These are phyloP conservation scores for Bruguiera hainesii DNA, from an alignment of 441 rosid species.

Conservation along the genomic window DNA sequence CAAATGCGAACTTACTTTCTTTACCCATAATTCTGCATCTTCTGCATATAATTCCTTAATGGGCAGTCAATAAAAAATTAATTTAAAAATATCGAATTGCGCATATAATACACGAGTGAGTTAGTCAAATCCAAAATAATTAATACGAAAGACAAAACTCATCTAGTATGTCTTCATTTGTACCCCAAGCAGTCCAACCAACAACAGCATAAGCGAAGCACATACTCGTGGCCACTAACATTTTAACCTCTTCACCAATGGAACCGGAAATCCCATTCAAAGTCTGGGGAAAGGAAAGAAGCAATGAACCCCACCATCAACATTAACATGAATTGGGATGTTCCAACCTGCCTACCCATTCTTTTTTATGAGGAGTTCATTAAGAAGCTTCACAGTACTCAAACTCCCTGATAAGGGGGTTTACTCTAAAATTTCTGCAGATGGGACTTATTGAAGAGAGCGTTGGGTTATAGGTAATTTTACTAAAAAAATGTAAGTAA, in stretches of 20 bases:
- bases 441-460: no score
- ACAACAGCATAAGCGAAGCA: conserved; percentile 74
- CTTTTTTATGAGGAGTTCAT: conserved; percentile 50
- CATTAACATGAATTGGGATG: conserved; percentile 75
- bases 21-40: no score
- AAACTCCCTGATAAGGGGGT: conserved; percentile 64
- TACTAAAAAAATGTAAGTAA: no score
- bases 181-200: conserved; percentile 76
- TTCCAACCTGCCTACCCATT: conserved; percentile 64
- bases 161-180: conserved; percentile 67
- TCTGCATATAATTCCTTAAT: no score
- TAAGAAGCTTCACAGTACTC: conserved; percentile 61
- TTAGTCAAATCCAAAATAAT: conserved; percentile 82
- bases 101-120: conserved; percentile 48
- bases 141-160: conserved; percentile 76
- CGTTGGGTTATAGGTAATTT: no score
- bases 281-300: conserved; percentile 60
- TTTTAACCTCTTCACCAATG: conserved; percentile 68
- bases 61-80: no score
- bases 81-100: no score
- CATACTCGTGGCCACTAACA: conserved; percentile 76
- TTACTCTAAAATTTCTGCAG: conserved; percentile 69
- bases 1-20: no score
- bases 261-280: conserved; percentile 82
- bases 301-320: conserved; percentile 75